These are phyloP conservation scores for Echinochloa phyllopogon DNA, from an alignment of 176 grass and related monocot genomes.

Conservation along the genomic window DNA sequence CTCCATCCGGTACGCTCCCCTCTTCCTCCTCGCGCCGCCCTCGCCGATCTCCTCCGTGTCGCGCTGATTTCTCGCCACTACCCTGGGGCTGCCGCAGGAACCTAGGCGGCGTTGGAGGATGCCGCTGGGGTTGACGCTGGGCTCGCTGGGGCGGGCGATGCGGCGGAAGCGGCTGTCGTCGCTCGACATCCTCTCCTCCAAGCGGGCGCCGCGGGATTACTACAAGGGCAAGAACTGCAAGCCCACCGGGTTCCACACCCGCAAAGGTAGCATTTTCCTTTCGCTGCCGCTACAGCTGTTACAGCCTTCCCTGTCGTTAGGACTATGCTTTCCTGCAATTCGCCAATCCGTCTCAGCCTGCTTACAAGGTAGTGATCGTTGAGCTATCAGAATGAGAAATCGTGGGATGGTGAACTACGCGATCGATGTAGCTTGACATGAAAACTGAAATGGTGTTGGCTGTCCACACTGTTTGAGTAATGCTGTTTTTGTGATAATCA, in stretches of 20 bases:
- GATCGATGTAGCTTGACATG: not conserved
- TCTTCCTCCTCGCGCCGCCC: not conserved
- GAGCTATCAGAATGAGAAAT: not conserved
- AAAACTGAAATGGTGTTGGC: not conserved
- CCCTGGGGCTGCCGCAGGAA: not conserved
- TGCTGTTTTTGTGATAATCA: not conserved
- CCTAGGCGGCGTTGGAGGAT: slow-evolving; percentile 45
- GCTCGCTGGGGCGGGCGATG: slow-evolving; percentile 75
- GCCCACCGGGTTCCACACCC: slow-evolving; percentile 93
- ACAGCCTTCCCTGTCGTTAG: too few species aligned
- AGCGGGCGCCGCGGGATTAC: slow-evolving; percentile 85
- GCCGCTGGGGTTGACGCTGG: slow-evolving; percentile 82
- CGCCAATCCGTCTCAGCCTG: too few species aligned
- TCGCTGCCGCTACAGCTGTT: not conserved
- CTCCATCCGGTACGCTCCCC: slow-evolving; percentile 13
- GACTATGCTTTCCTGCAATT: not conserved
- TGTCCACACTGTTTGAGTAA: not conserved
- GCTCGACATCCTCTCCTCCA: slow-evolving; percentile 87
- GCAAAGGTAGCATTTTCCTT: slow-evolving; percentile 70
- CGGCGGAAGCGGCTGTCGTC: slow-evolving; percentile 79
- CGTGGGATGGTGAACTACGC: not conserved
- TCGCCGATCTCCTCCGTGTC: not conserved
- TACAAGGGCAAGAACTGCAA: slow-evolving; percentile 99
- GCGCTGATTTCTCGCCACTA: not conserved
- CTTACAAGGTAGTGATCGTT: not conserved